These are phyloP conservation scores for Mollisia scopiformis DNA, from an alignment of 2,329 filamentous ascomycete species.

Conservation along the genomic window DNA sequence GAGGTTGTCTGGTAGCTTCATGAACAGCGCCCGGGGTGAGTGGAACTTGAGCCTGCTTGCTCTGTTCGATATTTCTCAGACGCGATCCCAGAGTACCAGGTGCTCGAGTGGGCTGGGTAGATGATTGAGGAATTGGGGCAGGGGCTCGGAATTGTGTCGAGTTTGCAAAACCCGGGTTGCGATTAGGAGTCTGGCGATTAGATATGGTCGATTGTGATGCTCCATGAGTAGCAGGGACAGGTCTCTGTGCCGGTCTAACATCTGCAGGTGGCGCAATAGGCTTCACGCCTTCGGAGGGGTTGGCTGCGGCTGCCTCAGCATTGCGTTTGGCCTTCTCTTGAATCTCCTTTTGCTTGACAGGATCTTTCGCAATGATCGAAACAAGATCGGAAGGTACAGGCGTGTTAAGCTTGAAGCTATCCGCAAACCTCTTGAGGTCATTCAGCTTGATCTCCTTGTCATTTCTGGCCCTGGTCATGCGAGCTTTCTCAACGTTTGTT, in stretches of 20 bases:
- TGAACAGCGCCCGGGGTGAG: conserved; percentile 36
- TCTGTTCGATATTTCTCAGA: conserved; percentile 34
- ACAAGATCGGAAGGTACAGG: conserved; percentile 91
- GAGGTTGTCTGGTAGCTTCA: conserved; percentile 68
- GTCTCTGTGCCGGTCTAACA: conserved; percentile 40
- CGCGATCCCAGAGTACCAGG: conserved; percentile 29
- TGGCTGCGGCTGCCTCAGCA: conserved; percentile 61
- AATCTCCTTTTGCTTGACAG: conserved; percentile 91
- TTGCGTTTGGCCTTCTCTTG: conserved; percentile 84
- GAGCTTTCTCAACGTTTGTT: conserved; percentile 57
- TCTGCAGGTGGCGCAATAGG: conserved; percentile 50
- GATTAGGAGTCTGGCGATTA: conserved; percentile 33
- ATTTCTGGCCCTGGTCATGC: conserved; percentile 60
- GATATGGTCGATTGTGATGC: conserved; percentile 31
- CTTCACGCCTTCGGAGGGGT: conserved; percentile 46
- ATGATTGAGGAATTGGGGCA: conserved; percentile 28
- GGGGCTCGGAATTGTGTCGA: conserved; percentile 43
- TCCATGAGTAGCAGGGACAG: conserved; percentile 51
- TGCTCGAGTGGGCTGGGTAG: conserved; percentile 26
- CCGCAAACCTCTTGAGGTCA: conserved; percentile 93
- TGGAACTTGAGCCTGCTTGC: conserved; percentile 26
- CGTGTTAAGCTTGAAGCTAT: conserved; percentile 91
- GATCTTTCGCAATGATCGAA: conserved; percentile 94
- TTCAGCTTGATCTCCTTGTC: conserved; percentile 94
- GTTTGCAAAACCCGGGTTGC: conserved; percentile 44